These are phyloP conservation scores for Fusarium avenaceum DNA, from an alignment of 2,329 filamentous ascomycete genomes.

Conservation along the genomic window DNA sequence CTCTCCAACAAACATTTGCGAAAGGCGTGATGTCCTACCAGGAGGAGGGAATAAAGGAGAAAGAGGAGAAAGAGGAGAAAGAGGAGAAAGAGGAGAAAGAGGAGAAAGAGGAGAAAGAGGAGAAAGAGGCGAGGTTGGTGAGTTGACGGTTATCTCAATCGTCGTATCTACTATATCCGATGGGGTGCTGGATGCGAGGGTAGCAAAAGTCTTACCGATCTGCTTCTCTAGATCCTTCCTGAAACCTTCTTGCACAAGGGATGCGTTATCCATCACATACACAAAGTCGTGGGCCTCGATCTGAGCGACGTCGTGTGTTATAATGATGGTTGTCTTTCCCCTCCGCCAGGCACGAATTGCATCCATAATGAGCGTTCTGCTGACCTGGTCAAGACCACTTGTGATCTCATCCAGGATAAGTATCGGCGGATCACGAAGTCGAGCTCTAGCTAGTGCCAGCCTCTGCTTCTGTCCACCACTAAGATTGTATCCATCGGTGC, in stretches of 20 bases:
- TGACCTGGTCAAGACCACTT: slow-evolving; percentile 84
- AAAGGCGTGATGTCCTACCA: slow-evolving; percentile 29
- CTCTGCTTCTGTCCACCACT: slow-evolving; percentile 90
- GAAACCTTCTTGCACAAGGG: slow-evolving; percentile 77
- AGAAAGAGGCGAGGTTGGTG: slow-evolving; percentile 20
- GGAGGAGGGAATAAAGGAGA: slow-evolving; percentile 24
- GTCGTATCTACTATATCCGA: slow-evolving; percentile 9
- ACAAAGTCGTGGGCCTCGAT: slow-evolving; percentile 81
- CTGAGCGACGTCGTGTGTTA: slow-evolving; percentile 89
- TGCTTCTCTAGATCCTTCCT: slow-evolving; percentile 66
- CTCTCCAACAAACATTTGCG: slow-evolving; percentile 39
- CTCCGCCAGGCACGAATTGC: slow-evolving; percentile 81
- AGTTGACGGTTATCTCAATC: slow-evolving; percentile 33
- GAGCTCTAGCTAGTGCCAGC: slow-evolving; percentile 83
- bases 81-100: slow-evolving; percentile 17
- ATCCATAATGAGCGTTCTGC: slow-evolving; percentile 76
- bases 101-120: slow-evolving; percentile 29
- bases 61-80: slow-evolving; percentile 21
- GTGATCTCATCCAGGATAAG: slow-evolving; percentile 91
- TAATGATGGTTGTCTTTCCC: slow-evolving; percentile 89
- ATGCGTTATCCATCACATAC: slow-evolving; percentile 80
- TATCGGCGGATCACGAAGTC: slow-evolving; percentile 81
- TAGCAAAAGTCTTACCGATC: slow-evolving; percentile 61
- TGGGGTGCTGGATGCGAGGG: slow-evolving; percentile 51
- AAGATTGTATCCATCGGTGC: slow-evolving; percentile 75